These are phyloP conservation scores for Lachnellula suecica DNA, from an alignment of 2,329 filamentous ascomycete species.

Conservation along the genomic window DNA sequence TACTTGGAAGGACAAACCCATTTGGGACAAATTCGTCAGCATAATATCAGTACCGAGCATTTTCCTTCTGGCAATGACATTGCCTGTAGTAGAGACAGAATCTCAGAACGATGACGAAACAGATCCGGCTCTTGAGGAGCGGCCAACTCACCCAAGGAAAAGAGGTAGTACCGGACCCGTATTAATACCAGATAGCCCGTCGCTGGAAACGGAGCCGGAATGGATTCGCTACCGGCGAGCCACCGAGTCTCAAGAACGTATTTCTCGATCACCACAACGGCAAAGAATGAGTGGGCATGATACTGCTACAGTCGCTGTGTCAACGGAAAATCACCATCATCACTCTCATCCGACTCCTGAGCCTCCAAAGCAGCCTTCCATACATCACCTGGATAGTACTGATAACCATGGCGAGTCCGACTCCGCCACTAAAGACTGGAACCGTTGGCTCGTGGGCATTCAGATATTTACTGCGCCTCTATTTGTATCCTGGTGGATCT, in stretches of 20 bases:
- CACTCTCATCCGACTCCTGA: constrained; percentile 19
- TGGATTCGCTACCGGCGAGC: constrained; percentile 59
- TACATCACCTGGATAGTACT: constrained; percentile 6
- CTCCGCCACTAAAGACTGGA: constrained; percentile 59
- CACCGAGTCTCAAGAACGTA: constrained; percentile 34
- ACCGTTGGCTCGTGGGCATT: constrained; percentile 82
- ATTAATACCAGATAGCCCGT: constrained; percentile 27
- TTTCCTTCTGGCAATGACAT: constrained; percentile 82
- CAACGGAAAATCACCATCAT: constrained; percentile 28
- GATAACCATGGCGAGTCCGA: constrained; percentile 4
- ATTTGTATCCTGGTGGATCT: constrained; percentile 79
- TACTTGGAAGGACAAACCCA: constrained; percentile 76
- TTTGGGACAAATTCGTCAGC: constrained; percentile 82
- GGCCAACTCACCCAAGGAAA: constrained; percentile 21
- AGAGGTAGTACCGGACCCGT: constrained; percentile 21
- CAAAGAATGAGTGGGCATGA: constrained; percentile 32
- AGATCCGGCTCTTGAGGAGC: constrained; percentile 13
- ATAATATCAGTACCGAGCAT: constrained; percentile 86
- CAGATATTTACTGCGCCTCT: constrained; percentile 86
- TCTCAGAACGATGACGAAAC: constrained; percentile 47
- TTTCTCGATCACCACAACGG: constrained; percentile 14
- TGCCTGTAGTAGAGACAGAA: constrained; percentile 83
- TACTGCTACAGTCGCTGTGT: constrained; percentile 33
- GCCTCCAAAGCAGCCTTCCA: constrained; percentile 13
- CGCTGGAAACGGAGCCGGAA: constrained; percentile 45